Conservation (phyloP, 2,329 filamentous ascomycete genomes). For the Apiospora marii region DNA sequence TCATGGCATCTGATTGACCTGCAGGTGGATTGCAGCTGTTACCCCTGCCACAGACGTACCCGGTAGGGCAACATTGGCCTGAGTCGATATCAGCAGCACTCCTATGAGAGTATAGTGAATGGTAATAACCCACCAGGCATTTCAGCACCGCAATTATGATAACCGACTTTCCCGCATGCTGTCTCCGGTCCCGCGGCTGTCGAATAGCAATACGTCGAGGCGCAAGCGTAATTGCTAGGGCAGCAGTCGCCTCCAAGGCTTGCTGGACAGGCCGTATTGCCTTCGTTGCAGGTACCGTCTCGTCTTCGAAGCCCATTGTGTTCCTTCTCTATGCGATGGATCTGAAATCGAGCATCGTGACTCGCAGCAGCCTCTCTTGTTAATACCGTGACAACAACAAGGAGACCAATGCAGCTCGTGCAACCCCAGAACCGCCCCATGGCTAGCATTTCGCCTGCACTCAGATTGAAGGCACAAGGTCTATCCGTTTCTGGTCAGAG, state of each 20-base stretch:
- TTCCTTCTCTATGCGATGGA: conserved; percentile 38
- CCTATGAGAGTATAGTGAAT: background rate
- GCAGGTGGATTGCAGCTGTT: conserved; percentile 53
- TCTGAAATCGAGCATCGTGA: conserved; percentile 32
- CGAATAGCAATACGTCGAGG: conserved; percentile 54
- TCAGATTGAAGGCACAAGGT: background rate
- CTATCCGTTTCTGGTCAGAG: background rate
- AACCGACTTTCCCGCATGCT: conserved; percentile 45
- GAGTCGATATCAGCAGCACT: background rate
- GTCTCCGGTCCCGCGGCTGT: conserved; percentile 53
- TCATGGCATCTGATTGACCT: conserved; percentile 48
- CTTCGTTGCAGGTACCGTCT: conserved; percentile 35
- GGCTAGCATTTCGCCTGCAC: background rate
- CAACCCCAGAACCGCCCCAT: conserved; percentile 15
- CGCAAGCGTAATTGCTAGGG: conserved; percentile 57
- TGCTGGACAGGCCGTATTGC: conserved; percentile 37
- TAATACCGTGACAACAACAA: conserved; percentile 31
- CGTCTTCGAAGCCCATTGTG: conserved; percentile 36
- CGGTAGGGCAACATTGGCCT: conserved; percentile 57
- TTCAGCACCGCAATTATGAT: conserved; percentile 45
- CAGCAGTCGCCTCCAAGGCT: conserved; percentile 54
- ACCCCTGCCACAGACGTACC: conserved; percentile 50
- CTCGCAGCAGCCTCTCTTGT: conserved; percentile 26
- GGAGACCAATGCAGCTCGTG: conserved; percentile 24
- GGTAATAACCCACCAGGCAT: conserved; percentile 22